A percentile compares a stretch with the other conserved stretches of the same genome.
These are phyloP conservation scores for Ascocoryne sarcoides DNA, from an alignment of 2,329 filamentous ascomycete species.

Conservation along the genomic window DNA sequence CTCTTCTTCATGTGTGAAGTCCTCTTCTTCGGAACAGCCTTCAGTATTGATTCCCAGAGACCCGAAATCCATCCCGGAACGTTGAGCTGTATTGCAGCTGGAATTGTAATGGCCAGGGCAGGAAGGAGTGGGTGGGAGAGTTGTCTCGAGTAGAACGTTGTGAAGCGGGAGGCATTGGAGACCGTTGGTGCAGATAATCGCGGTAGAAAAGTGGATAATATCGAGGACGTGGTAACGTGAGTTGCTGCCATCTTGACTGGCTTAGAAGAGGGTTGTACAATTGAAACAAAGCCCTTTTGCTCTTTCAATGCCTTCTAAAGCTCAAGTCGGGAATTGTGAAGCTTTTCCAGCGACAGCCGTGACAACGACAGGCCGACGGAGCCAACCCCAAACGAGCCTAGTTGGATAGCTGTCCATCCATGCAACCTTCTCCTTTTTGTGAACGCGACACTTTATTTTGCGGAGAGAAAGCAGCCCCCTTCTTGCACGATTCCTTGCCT, in stretches of 20 bases:
- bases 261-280: not conserved
- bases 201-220: slow-evolving; percentile 45
- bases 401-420: slow-evolving; percentile 1
- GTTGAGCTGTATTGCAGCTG: slow-evolving; percentile 48
- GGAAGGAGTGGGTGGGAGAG: slow-evolving; percentile 41
- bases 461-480: slow-evolving; percentile 17
- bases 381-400: slow-evolving; percentile 5
- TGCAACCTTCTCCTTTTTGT: slow-evolving; percentile 14
- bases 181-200: slow-evolving; percentile 38
- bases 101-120: slow-evolving; percentile 48
- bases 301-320: not conserved
- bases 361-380: not conserved
- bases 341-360: slow-evolving; percentile 12
- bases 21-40: slow-evolving; percentile 97
- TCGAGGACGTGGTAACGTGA: slow-evolving; percentile 33
- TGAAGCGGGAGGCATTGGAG: slow-evolving; percentile 35
- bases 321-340: slow-evolving; percentile 13
- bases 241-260: slow-evolving; percentile 36
- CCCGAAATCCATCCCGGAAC: slow-evolving; percentile 65
- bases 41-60: slow-evolving; percentile 87
- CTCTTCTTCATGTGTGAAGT: slow-evolving; percentile 94
- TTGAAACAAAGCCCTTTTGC: slow-evolving; percentile 1
- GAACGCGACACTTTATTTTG: slow-evolving; percentile 23
- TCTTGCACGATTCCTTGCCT: slow-evolving; percentile 16
- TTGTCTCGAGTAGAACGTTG: slow-evolving; percentile 37